These are phyloP conservation scores for Parafenestella ontariensis DNA, from an alignment of 2,329 filamentous ascomycete genomes.

Conservation along the genomic window DNA sequence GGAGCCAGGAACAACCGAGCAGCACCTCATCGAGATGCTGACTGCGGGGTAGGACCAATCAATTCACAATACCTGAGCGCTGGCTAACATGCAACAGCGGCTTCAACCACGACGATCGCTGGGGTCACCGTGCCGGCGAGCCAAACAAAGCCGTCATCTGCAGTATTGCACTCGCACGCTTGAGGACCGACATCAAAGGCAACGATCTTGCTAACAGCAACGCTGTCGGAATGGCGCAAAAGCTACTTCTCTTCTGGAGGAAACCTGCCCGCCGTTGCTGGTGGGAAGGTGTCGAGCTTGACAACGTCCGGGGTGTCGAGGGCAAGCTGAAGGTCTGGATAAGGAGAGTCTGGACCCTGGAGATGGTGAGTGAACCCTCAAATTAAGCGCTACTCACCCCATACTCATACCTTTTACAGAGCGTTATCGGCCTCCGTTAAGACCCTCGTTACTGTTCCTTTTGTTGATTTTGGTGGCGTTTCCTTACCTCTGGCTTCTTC, in stretches of 20 bases:
- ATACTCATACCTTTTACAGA: conserved; percentile 57
- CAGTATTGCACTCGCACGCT: conserved; percentile 88
- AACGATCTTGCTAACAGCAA: conserved; percentile 76
- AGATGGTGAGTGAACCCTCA: conserved; percentile 70
- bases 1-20: conserved; percentile 94
- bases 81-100: conserved; percentile 65
- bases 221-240: conserved; percentile 97
- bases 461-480: conserved; percentile 25
- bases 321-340: conserved; percentile 98
- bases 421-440: conserved; percentile 83
- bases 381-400: neutral
- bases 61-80: neutral
- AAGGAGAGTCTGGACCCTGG: conserved; percentile 94
- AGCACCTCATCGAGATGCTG: conserved; percentile 98
- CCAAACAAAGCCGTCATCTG: conserved; percentile 99
- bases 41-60: conserved; percentile 80
- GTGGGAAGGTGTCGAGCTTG: conserved; percentile 97
- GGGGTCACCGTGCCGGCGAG: conserved; percentile 97
- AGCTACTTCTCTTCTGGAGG: conserved; percentile 95
- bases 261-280: conserved; percentile 96
- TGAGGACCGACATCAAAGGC: conserved; percentile 87
- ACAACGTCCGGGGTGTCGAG: conserved; percentile 87
- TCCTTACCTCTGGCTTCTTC: conserved; percentile 4
- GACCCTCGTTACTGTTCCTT: conserved; percentile 5
- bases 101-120: conserved; percentile 93